Base-by-base conservation (phyloP, 352 stramenopile species). In the Globisporangium nunn region DNA sequence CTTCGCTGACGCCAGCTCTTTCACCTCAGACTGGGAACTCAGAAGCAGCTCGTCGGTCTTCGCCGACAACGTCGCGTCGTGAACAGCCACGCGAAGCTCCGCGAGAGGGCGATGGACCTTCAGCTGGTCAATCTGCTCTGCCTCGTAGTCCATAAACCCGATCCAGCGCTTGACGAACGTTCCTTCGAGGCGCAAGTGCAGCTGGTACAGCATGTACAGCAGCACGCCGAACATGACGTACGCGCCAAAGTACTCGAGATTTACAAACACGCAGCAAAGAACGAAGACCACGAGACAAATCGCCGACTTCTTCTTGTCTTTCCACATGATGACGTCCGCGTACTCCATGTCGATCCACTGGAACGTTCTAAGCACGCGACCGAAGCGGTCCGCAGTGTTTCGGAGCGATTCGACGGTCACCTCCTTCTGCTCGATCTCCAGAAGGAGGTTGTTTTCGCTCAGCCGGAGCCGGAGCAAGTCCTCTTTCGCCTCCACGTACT, bases 281-380 rank as follows among this genome's bases (percentile, higher is more conserved):
- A 90, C 63, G 49, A 95, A 95, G 28, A 70, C 49, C 40, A 61
- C 49, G 37, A 95, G 76, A 52, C 69, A 79, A 6, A 92, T 62
- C 7, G 64, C 68, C 7, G 85, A 95, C 54, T 88, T 91, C 53
- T 79, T 84, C 52, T 78, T 87, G 74, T 91, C 85, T 51, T 91
- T 93, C 85, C 85, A 95, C 18, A 81, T 76, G 55, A 95, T 95
- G 15, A 95, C 72, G 35, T 85, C 73, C 33, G 64, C 68, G 55
- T 95, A 95, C 51, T 87, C 71, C 18, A 79, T 71, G 57, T 93
- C 85, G 48, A 89, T 62, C 62, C 75, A 87, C 53, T 88, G 79
- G n/a, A 92, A 76, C 4, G 73, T 62, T 46, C 84, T 79, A 31
- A 89, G 70, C 17, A 85, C 75, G 12, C 82, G 77, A 37, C 70